Evolutionary conservation across 352 stramenopile genomes (phyloP).

Genomic region (Phytophthora constricta): DNA sequence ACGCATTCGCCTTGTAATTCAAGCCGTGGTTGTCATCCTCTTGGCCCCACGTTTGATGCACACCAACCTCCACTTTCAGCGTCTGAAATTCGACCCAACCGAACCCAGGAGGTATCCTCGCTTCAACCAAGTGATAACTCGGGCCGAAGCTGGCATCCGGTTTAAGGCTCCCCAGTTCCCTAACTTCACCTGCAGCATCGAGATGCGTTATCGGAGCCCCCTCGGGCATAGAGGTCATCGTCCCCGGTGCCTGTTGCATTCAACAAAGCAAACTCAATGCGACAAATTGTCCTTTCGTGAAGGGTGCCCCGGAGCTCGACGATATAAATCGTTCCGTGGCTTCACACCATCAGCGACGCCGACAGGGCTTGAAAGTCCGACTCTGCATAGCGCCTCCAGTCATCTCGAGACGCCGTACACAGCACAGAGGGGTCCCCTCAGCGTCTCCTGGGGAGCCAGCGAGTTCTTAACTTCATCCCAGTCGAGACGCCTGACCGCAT

Average conservation of each 20-base stretch:
- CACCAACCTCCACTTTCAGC: constrained; percentile 12
- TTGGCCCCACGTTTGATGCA: not conserved
- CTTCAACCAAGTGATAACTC: not conserved
- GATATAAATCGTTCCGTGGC: constrained; percentile 1
- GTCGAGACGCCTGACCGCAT: not conserved
- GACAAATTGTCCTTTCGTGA: not conserved
- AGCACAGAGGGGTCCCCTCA: constrained; percentile 9
- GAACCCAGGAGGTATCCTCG: not conserved
- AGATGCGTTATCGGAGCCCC: not conserved
- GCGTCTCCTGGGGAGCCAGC: not conserved
- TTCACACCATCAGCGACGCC: not conserved
- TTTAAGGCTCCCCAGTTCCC: not conserved
- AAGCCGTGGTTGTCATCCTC: not conserved
- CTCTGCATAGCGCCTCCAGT: constrained; percentile 14
- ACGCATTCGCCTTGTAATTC: constrained; percentile 3
- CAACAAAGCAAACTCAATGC: not conserved
- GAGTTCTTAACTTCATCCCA: not conserved
- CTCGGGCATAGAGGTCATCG: not conserved
- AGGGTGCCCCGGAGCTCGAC: not conserved
- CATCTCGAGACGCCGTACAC: constrained; percentile 3
- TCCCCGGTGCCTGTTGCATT: not conserved
- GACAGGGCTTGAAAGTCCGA: constrained; percentile 4
- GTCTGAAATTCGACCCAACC: constrained; percentile 1
- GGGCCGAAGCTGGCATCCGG: constrained; percentile 15
- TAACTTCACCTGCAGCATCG: not conserved